Conservation (phyloP, 768 basidiomycete genomes). For the Lactarius psammicola region DNA sequence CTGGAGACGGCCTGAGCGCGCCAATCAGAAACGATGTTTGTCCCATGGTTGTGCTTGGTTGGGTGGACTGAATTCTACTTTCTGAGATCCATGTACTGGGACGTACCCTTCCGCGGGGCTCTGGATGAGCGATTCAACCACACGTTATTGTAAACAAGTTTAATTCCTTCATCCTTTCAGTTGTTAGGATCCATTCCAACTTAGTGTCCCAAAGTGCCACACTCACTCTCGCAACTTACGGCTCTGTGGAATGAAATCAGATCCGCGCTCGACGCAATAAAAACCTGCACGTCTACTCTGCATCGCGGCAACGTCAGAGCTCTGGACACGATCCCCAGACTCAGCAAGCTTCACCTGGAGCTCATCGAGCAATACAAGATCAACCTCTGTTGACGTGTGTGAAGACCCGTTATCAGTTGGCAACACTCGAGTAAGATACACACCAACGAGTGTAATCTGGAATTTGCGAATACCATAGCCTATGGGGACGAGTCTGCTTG, state of each 20-base stretch:
- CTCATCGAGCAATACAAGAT: constrained; percentile 88
- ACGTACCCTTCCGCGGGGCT: too few relatives aligned
- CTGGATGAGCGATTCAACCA: not conserved
- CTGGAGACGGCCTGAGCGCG: too few relatives aligned
- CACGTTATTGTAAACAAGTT: too few relatives aligned
- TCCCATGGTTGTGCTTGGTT: too few relatives aligned
- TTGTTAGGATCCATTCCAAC: not conserved
- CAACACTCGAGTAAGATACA: constrained; percentile 26
- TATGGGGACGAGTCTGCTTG: constrained; percentile 86
- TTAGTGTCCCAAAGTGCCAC: not conserved
- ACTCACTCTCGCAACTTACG: constrained; percentile 44
- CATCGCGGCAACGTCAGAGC: constrained; percentile 90
- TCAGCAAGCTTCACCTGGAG: constrained; percentile 88
- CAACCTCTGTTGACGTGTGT: constrained; percentile 67
- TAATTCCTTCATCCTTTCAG: not conserved
- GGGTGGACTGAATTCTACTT: not conserved
- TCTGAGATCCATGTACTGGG: too few relatives aligned
- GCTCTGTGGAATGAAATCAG: constrained; percentile 30
- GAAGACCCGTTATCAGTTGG: constrained; percentile 46
- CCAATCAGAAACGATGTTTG: too few relatives aligned
- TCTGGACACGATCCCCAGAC: constrained; percentile 88
- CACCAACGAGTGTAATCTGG: constrained; percentile 57
- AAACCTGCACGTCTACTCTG: constrained; percentile 56
- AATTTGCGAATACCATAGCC: constrained; percentile 96
- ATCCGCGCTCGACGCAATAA: not conserved